Conservation (phyloP, 768 basidiomycete genomes). For the Termitomyces titanicus region DNA sequence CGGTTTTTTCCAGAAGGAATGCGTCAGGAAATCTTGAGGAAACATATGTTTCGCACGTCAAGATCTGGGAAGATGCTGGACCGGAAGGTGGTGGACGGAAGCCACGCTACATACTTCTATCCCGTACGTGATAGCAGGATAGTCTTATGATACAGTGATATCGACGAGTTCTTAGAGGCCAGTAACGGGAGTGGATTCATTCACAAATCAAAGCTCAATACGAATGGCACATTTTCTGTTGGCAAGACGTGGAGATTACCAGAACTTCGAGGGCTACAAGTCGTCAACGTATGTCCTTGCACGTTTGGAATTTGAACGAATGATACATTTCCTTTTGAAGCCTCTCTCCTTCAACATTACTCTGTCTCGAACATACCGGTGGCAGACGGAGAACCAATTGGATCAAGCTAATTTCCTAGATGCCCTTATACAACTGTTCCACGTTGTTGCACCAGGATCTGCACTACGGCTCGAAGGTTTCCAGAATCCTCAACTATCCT, state of each 20-base stretch:
- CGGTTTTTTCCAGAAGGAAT: slow-evolving; percentile 76
- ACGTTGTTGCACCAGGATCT: slow-evolving; percentile 37
- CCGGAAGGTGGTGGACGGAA: slow-evolving; percentile 70
- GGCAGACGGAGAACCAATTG: slow-evolving; percentile 73
- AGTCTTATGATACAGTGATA: background rate
- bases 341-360: slow-evolving; percentile 73
- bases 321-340: slow-evolving; percentile 32
- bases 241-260: slow-evolving; percentile 93
- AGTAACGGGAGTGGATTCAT: slow-evolving; percentile 64
- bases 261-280: slow-evolving; percentile 79
- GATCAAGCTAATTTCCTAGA: slow-evolving; percentile 77
- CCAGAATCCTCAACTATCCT: slow-evolving; percentile 32
- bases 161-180: slow-evolving; percentile 42
- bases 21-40: slow-evolving; percentile 66
- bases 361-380: slow-evolving; percentile 84
- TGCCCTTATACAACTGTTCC: slow-evolving; percentile 61
- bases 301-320: slow-evolving; percentile 1
- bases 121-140: slow-evolving; percentile 57
- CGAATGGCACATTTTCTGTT: slow-evolving; percentile 91
- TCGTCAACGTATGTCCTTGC: slow-evolving; percentile 56
- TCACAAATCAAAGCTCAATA: slow-evolving; percentile 96
- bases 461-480: slow-evolving; percentile 60
- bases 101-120: slow-evolving; percentile 86
- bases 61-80: slow-evolving; percentile 88
- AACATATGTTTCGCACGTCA: slow-evolving; percentile 82